Evolutionary conservation across 257 asterid genomes (phyloP), one percentile per base, ranked within the genome.

Genomic region (Solanum sejunctum): DNA sequence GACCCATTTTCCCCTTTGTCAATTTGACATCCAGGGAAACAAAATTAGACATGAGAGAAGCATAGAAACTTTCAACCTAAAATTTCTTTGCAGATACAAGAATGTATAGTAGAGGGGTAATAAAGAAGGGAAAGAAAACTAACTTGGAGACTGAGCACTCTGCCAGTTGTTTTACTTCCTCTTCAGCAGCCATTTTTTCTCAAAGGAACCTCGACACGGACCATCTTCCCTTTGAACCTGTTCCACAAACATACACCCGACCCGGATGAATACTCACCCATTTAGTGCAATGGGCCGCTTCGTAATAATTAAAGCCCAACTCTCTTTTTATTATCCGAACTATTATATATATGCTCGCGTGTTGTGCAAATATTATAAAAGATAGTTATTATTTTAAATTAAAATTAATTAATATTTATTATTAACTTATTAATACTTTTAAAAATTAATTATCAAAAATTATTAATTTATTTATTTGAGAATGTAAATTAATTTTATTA

Each of bases 141-240:
- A 82, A 89, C 97, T 92, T 90, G 41, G 97, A 91, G 82, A 93
- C 92, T 10, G 93, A 86, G 90, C 92, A 92, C 15, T 94, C 97
- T 78, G 90, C 90, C 1, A 92, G 90, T 6, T 93, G 95, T 85
- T 93, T 93, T 88, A 88, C 93, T 61, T 87, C 90, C 84, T 84
- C 93, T 81, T 88, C 85, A 45, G 88, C 91, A 56, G 92, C 87
- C 95, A 93, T 92, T 80, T 26, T 52, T 77, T 66, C 58, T 73
- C n/a, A 72, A 43, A 13, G 21, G 8, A 47, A 73, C 5, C n/a
- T 26, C 82, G 51, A 23, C 13, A 51, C 15, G 10, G 78, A 12
- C 51, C 28, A 36, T 70, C 52, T 18, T 32, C 16, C 5, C 78
- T 70, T 70, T 13, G 26, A 51, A 77, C 64, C 82, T 26, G 47